Base-by-base conservation (phyloP, 768 basidiomycete species). In the Piloderma croceum region DNA sequence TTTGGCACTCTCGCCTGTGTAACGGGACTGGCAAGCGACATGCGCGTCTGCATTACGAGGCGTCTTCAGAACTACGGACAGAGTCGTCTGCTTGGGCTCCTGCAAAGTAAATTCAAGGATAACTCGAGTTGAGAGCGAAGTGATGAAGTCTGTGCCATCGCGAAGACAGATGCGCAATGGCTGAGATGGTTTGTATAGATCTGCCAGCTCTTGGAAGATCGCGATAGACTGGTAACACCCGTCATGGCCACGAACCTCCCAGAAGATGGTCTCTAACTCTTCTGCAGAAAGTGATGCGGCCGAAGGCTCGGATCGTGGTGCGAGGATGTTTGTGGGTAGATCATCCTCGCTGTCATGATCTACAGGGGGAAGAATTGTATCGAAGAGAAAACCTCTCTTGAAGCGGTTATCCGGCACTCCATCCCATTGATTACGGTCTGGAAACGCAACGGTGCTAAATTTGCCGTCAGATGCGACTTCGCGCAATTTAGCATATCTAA, bases 191-290 rank as follows among this genome's bases (percentile, higher is more conserved):
- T 42, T 29, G 32, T 34, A 54, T 7, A 52, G 40, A 23, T 48
- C 46, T 34, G 52, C 44, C 11, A 54, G 49, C 27, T 50, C 41
- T 33, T 54, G 53, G 5, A 50, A 22, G 24, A 54, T 40, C 4
- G 36, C 29, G 38, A 49, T 41, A 3, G 43, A 34, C 19, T 24
- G 40, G 39, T 39, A 54, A 39, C 53, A 54, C 2, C 43, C 43
- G 34, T 54, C 53, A 37, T 52, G 51, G 3, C 37, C 46, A 4
- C 53, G 31, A n/a, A 40, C 46, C 43, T 54, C 47, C 46, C 48
- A 52, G 33, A 40, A 54, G 18, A 52, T 48, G 4, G 48, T 52
- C 22, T 54, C 53, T 15, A 54, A 23, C 13, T 7, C 24, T 29
- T 29, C 22, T 29, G 9, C 27, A 15, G 27, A 9, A 12, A 48